A percentile compares a stretch with the other conserved stretches of the same genome.
Evolutionary conservation across 2,329 filamentous ascomycete genomes (phyloP).

Genomic region (Venturia asperata): DNA sequence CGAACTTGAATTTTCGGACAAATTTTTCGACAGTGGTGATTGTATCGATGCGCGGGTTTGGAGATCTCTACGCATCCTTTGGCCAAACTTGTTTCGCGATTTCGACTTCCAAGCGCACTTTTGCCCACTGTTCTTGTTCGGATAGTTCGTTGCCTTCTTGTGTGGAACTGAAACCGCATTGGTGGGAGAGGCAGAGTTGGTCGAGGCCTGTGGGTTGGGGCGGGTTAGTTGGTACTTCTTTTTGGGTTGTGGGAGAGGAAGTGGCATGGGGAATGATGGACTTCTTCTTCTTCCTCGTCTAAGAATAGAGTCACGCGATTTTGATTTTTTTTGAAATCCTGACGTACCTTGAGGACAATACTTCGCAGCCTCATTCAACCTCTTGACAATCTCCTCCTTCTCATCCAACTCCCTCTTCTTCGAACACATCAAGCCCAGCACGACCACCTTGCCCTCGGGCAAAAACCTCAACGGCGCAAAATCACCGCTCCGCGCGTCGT

Average conservation of each 20-base stretch:
- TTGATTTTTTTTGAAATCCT: too few relatives aligned
- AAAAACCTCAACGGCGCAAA: constrained; percentile 41
- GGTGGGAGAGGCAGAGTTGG: constrained; percentile 23
- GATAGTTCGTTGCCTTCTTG: constrained; percentile 50
- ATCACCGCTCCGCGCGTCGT: constrained; percentile 42
- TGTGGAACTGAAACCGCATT: constrained; percentile 53
- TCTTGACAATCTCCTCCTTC: constrained; percentile 40
- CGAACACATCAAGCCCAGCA: constrained; percentile 41
- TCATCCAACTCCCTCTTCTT: constrained; percentile 42
- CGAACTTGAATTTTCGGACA: too few relatives aligned
- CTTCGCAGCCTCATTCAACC: constrained; percentile 45
- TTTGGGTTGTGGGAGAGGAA: too few relatives aligned
- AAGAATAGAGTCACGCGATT: too few relatives aligned
- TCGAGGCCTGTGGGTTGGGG: neutral
- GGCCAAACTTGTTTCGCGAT: constrained; percentile 54
- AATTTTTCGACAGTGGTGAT: too few relatives aligned
- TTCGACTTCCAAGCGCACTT: constrained; percentile 48
- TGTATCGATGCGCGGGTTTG: too few relatives aligned
- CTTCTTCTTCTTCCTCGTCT: too few relatives aligned
- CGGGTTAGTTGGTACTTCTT: too few relatives aligned
- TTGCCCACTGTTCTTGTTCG: constrained; percentile 53
- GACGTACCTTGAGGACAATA: constrained; percentile 46
- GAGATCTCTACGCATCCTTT: constrained; percentile 1
- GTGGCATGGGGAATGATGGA: too few relatives aligned
- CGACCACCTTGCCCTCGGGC: constrained; percentile 41